phyloP scores from a whole-genome alignment of 208 protist species.

The Crithidia mellificae region DNA sequence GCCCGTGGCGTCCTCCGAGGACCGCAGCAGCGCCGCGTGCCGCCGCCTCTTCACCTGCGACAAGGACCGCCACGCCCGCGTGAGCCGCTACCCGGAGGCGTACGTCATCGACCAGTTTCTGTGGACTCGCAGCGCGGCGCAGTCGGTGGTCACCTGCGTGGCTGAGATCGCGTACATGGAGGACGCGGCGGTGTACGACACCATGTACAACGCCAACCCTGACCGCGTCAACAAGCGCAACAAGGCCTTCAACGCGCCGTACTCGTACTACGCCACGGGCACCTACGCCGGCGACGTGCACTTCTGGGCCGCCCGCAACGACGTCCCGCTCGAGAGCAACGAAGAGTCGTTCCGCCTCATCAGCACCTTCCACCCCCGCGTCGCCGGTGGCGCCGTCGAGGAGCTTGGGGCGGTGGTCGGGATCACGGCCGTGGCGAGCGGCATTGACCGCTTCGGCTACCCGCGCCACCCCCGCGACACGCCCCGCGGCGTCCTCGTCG shows the following conservation, averaged over 20 bases:
- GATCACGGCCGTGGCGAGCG: conserved; percentile 40
- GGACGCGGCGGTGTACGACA: conserved; percentile 20
- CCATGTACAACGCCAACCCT: conserved; percentile 11
- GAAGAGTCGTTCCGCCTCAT: conserved; percentile 41
- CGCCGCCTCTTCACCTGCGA: conserved; percentile 84
- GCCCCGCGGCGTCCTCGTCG: conserved; percentile 68
- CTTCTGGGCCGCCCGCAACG: conserved; percentile 80
- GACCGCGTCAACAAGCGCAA: conserved; percentile 36
- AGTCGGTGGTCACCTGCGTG: conserved; percentile 72
- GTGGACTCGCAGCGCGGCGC: conserved; percentile 46
- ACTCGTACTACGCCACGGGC: conserved; percentile 73
- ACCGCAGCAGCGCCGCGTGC: conserved; percentile 25
- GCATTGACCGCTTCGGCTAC: conserved; percentile 33
- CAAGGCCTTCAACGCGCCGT: conserved; percentile 28
- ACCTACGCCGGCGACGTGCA: conserved; percentile 55
- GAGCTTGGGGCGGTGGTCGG: conserved; percentile 56
- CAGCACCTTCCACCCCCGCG: conserved; percentile 32
- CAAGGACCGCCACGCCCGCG: conserved; percentile 77
- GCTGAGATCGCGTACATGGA: conserved; percentile 60
- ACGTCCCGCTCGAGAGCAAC: conserved; percentile 31
- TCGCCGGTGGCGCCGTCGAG: conserved; percentile 13
- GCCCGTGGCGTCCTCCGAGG: conserved; percentile 31
- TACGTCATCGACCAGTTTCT: conserved; percentile 86
- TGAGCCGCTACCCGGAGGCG: conserved; percentile 80
- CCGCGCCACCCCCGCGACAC: conserved; percentile 43